phyloP scores from a whole-genome alignment of 768 basidiomycete genomes.

The Rhodotorula kratochvilovae region DNA sequence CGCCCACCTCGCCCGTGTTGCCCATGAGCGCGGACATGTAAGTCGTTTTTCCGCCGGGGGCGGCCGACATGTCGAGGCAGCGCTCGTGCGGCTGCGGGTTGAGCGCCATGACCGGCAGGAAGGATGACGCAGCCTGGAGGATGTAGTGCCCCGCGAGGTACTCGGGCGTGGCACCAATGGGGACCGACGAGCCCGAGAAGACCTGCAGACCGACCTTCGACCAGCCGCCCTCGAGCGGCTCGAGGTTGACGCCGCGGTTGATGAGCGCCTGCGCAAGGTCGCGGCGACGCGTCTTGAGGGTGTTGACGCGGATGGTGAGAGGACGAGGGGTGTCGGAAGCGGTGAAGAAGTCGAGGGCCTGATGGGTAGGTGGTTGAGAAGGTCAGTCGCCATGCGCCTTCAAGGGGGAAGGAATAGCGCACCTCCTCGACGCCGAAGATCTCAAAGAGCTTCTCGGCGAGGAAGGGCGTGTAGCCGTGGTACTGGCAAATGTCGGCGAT shows the following conservation, averaged over 20 bases:
- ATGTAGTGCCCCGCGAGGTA: conserved; percentile 99
- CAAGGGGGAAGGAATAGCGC: conserved; percentile 33
- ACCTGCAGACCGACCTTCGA: conserved; percentile 98
- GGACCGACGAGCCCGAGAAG: conserved; percentile 71
- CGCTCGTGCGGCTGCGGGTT: conserved; percentile 87
- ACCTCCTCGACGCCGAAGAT: conserved; percentile 91
- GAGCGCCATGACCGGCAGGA: conserved; percentile 97
- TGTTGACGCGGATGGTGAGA: conserved; percentile 96
- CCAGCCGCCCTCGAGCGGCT: conserved; percentile 94
- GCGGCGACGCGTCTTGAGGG: conserved; percentile 82
- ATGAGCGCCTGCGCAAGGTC: conserved; percentile 90
- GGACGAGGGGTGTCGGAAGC: conserved; percentile 93
- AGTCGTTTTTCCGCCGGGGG: conserved; percentile 96
- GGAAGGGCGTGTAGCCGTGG: conserved; percentile 95
- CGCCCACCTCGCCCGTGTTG: conserved; percentile 95
- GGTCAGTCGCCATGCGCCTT: conserved; percentile 4
- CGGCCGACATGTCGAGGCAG: conserved; percentile 95
- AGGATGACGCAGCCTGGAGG: conserved; percentile 97
- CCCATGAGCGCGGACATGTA: conserved; percentile 95
- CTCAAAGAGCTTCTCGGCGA: conserved; percentile 88
- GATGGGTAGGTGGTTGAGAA: neutral
- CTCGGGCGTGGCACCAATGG: conserved; percentile 97
- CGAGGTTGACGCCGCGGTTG: conserved; percentile 92
- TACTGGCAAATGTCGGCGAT: conserved; percentile 85
- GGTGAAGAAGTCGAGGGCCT: conserved; percentile 98